Conservation (phyloP, 129 eudicot species). For the Escallonia rubra region DNA sequence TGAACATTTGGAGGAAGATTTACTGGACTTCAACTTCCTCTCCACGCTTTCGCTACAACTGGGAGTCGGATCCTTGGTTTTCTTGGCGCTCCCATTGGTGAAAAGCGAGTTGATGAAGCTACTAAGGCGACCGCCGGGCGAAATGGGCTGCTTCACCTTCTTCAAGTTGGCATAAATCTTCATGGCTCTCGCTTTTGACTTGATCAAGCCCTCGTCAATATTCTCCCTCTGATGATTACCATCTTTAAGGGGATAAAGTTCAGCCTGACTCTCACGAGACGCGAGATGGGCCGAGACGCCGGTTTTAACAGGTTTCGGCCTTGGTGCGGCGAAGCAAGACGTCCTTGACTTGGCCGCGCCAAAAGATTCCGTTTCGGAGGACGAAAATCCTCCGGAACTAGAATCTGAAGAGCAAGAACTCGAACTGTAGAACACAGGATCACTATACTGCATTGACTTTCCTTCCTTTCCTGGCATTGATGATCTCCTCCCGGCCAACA, state of each 20-base stretch:
- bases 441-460: conserved; percentile 13
- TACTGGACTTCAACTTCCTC: background rate
- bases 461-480: conserved; percentile 23
- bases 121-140: conserved; percentile 65
- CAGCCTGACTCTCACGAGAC: conserved; percentile 1
- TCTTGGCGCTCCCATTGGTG: conserved; percentile 33
- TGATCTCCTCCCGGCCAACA: conserved; percentile 7
- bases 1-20: conserved; percentile 40
- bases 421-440: conserved; percentile 45
- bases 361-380: conserved; percentile 44
- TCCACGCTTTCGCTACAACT: background rate
- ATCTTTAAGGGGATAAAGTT: conserved; percentile 23
- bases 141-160: conserved; percentile 70
- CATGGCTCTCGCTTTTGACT: conserved; percentile 46
- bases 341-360: conserved; percentile 19
- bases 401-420: conserved; percentile 52
- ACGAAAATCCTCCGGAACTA: conserved; percentile 53
- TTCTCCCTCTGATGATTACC: conserved; percentile 9
- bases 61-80: conserved; percentile 23
- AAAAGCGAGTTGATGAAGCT: conserved; percentile 57
- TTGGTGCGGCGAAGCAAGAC: conserved; percentile 25
- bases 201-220: conserved; percentile 22
- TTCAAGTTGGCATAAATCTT: conserved; percentile 57
- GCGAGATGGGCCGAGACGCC: background rate
- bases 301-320: background rate